These are phyloP conservation scores for Aspergillus aculeatus DNA, from an alignment of 2,329 filamentous ascomycete genomes.

Conservation along the genomic window DNA sequence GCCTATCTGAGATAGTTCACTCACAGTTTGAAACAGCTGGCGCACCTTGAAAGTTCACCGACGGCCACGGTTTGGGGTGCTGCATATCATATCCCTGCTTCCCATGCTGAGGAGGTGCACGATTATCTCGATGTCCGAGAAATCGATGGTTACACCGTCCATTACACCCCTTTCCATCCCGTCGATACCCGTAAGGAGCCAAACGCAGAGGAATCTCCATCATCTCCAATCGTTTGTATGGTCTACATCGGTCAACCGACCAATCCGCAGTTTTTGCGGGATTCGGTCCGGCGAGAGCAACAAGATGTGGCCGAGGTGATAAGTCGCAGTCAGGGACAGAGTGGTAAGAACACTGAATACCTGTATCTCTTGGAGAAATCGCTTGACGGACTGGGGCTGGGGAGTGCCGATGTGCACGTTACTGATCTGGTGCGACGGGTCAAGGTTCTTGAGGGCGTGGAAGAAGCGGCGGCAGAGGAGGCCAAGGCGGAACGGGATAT, in stretches of 20 bases:
- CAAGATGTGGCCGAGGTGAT: constrained; percentile 79
- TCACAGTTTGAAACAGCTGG: constrained; percentile 26
- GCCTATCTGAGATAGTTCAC: not conserved
- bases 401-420: constrained; percentile 80
- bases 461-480: constrained; percentile 31
- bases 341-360: constrained; percentile 88
- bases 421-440: constrained; percentile 75
- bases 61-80: constrained; percentile 76
- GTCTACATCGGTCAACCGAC: constrained; percentile 94
- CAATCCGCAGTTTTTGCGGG: constrained; percentile 80
- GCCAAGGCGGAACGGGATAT: constrained; percentile 32
- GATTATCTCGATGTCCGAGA: constrained; percentile 93
- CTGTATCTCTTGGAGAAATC: constrained; percentile 76
- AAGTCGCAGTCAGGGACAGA: constrained; percentile 71
- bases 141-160: constrained; percentile 95
- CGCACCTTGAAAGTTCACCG: constrained; percentile 33
- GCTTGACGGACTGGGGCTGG: constrained; percentile 68
- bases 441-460: constrained; percentile 57
- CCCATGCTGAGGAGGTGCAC: constrained; percentile 75
- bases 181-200: constrained; percentile 32
- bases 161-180: constrained; percentile 81
- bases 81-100: constrained; percentile 77
- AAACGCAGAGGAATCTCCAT: not conserved
- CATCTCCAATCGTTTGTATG: constrained; percentile 55
- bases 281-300: constrained; percentile 63